Evolutionary conservation across 371 early-diverging fungal genomes (phyloP).

Genomic region (Globomyces sp.): DNA sequence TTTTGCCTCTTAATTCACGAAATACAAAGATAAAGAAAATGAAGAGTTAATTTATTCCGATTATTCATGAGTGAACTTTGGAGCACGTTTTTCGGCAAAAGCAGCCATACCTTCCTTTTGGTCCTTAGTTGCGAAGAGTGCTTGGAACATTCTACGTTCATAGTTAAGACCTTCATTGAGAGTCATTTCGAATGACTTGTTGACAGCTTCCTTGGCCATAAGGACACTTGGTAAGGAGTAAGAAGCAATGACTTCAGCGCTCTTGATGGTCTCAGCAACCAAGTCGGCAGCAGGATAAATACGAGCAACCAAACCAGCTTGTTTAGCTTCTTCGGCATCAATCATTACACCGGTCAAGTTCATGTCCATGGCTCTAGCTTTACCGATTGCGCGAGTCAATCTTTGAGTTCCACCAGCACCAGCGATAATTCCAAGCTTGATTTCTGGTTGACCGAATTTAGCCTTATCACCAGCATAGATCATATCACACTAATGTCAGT

Average conservation of each 20-base stretch:
- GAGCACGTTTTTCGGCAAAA: conserved; percentile 91
- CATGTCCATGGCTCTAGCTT: conserved; percentile 98
- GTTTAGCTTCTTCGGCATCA: conserved; percentile 84
- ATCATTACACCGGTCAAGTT: conserved; percentile 86
- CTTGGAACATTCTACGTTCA: conserved; percentile 94
- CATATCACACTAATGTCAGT: conserved; percentile 62
- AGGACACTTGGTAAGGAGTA: conserved; percentile 85
- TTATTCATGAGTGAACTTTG: conserved; percentile 86
- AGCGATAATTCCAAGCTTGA: conserved; percentile 95
- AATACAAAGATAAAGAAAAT: background rate
- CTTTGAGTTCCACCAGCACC: conserved; percentile 69
- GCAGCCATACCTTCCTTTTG: conserved; percentile 98
- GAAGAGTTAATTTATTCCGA: background rate
- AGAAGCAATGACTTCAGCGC: conserved; percentile 78
- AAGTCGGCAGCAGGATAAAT: conserved; percentile 86
- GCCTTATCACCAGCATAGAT: conserved; percentile 98
- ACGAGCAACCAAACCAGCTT: conserved; percentile 83
- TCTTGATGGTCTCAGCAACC: conserved; percentile 89
- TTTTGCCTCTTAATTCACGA: background rate
- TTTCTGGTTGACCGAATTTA: conserved; percentile 97
- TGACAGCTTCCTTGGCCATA: conserved; percentile 96
- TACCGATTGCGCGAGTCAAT: conserved; percentile 92
- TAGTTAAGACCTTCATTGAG: conserved; percentile 84
- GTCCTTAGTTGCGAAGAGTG: conserved; percentile 90
- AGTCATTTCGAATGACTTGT: conserved; percentile 88